Percentiles rank a stretch among this genome's conserved stretches.
phyloP scores from a whole-genome alignment of 2,329 filamentous ascomycete species.

The Cladosporium velox region DNA sequence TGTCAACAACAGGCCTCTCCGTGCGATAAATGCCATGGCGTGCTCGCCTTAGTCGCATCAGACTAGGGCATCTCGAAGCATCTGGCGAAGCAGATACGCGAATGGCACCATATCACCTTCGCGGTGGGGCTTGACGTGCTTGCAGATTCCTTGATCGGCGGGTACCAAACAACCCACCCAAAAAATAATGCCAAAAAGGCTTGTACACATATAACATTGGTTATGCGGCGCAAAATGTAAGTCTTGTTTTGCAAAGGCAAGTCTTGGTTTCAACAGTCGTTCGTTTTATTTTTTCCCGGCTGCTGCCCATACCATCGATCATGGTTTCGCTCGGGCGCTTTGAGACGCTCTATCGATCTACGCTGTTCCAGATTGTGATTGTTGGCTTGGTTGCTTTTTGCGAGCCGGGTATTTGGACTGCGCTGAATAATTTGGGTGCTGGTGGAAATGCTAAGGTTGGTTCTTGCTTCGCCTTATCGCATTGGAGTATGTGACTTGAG shows the following conservation, averaged over 20 bases:
- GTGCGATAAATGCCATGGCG: background rate
- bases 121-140: slow-evolving; percentile 18
- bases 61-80: background rate
- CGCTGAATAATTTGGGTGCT: slow-evolving; percentile 71
- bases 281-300: background rate
- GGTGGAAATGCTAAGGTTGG: slow-evolving; percentile 59
- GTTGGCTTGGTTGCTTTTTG: slow-evolving; percentile 70
- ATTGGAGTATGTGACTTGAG: background rate
- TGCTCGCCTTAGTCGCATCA: background rate
- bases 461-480: background rate
- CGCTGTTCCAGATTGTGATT: slow-evolving; percentile 52
- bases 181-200: background rate
- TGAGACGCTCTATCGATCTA: slow-evolving; percentile 20
- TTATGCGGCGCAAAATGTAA: background rate
- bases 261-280: background rate
- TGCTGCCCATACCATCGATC: background rate
- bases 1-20: background rate
- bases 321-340: slow-evolving; percentile 10
- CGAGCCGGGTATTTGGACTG: slow-evolving; percentile 69
- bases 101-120: slow-evolving; percentile 36
- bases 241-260: background rate
- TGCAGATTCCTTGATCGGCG: slow-evolving; percentile 2
- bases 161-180: background rate
- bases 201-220: background rate
- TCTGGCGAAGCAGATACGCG: background rate